Conservation (phyloP, 2,329 filamentous ascomycete genomes). For the Fusarium albidum region DNA sequence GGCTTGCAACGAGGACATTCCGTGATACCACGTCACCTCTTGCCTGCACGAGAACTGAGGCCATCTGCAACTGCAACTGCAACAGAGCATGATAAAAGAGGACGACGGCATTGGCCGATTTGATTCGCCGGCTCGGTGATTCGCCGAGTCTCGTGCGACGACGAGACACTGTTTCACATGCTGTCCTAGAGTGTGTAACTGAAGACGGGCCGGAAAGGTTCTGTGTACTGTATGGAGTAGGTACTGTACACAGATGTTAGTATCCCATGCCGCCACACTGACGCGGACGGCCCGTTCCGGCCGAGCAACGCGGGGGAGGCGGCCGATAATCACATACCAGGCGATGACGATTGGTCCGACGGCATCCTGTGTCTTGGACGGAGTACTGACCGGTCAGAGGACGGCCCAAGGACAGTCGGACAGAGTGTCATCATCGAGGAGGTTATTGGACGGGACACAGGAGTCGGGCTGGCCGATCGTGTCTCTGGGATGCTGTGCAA, state of each 20-base stretch:
- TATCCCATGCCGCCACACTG: neutral
- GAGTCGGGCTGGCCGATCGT: neutral
- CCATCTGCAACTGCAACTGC: too few relatives aligned
- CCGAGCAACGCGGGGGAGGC: slow-evolving; percentile 1
- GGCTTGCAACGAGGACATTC: slow-evolving; percentile 6
- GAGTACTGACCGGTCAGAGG: slow-evolving; percentile 23
- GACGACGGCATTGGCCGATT: neutral
- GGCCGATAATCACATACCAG: slow-evolving; percentile 8
- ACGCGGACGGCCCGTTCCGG: slow-evolving; percentile 31
- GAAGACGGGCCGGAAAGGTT: too few relatives aligned
- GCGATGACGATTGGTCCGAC: slow-evolving; percentile 8
- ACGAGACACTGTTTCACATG: slow-evolving; percentile 16
- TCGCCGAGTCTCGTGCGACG: slow-evolving; percentile 1
- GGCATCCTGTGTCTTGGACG: slow-evolving; percentile 17
- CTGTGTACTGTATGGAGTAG: neutral
- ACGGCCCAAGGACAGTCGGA: slow-evolving; percentile 2
- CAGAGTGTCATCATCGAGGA: neutral
- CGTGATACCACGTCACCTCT: slow-evolving; percentile 1
- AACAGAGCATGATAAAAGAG: neutral
- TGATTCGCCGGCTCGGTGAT: slow-evolving; percentile 7
- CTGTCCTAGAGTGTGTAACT: slow-evolving; percentile 2
- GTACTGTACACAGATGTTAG: neutral
- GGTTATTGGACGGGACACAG: neutral
- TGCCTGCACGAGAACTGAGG: neutral
- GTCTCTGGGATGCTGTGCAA: slow-evolving; percentile 3